Evolutionary conservation across 345 rosid genomes (phyloP), one percentile per base, ranked within the genome.

Genomic region (Lepidium africanum): DNA sequence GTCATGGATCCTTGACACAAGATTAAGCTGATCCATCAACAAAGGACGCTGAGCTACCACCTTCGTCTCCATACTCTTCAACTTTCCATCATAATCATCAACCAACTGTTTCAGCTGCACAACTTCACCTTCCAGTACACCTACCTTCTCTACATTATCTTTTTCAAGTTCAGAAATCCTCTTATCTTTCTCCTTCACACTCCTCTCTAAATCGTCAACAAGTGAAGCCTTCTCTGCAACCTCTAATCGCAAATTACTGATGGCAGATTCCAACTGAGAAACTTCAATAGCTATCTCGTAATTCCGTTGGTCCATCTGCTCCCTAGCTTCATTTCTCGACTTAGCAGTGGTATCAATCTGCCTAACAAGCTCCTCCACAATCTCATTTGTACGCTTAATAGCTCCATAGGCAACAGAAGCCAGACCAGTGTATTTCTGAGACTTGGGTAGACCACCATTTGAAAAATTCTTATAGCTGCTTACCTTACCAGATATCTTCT

Each of bases 261-360:
- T 87, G 0, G 93, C 76, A 38, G 97, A 92, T 79, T 95, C 97
- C 57, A 95, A 87, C 82, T 91, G 90, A 13, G 97, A 95, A 77
- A 95, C 97, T 78, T 95, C 99, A 57, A 95, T 89, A 39, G 99
- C 99, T 66, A 95, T 91, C 82, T 91, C 97, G 64, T 87, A 95
- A 69, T 95, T 95, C 60, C 99, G 82, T 75, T 91, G 96, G 61
- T 87, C 99, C 75, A 95, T 83, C 78, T 87, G 96, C 73, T 85
- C 96, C 74, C 97, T 91, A 6, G 86, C 95, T 48, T 91, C 96
- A 67, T 95, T 83, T 47, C 96, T 85, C 12, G 96, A 83, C 78
- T 87, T 95, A 0, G 77, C 61, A 1, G 84, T 69, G 9, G 59
- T 40, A 70, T 89, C 91, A 0, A 87, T 70, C 85, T 91, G 96